A percentile compares a stretch with the other conserved stretches of the same genome.
phyloP scores from a whole-genome alignment of 495 filamentous ascomycete genomes.

The Xylaria curta region DNA sequence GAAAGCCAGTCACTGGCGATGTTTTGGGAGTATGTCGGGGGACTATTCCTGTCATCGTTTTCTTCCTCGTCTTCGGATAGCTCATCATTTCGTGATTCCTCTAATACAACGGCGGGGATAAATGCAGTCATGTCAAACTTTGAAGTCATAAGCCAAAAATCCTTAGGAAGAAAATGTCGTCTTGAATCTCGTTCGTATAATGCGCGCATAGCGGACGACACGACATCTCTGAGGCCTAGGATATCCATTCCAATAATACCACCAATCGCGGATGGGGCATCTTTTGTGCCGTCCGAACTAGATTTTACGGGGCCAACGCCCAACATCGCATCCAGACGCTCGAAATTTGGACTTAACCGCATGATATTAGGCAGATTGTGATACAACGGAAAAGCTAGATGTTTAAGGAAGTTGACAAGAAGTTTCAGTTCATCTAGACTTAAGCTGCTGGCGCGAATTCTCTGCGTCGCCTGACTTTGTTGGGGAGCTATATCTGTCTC shows the following conservation, averaged over 20 bases:
- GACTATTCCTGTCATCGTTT: conserved; percentile 30
- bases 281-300: conserved; percentile 23
- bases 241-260: conserved; percentile 75
- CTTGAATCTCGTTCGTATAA: conserved; percentile 95
- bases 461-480: conserved; percentile 47
- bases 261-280: conserved; percentile 32
- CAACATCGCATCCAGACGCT: conserved; percentile 30
- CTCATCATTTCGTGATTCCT: conserved; percentile 74
- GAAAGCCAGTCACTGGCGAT: conserved; percentile 39
- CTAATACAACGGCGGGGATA: conserved; percentile 81
- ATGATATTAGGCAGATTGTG: conserved; percentile 74
- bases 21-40: conserved; percentile 32
- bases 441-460: conserved; percentile 70
- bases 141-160: conserved; percentile 94
- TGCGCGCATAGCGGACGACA: conserved; percentile 83
- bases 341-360: conserved; percentile 24
- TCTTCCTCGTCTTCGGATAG: conserved; percentile 38
- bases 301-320: conserved; percentile 30
- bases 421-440: conserved; percentile 72
- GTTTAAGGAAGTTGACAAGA: conserved; percentile 86
- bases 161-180: conserved; percentile 76
- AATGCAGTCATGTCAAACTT: conserved; percentile 93
- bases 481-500: conserved; percentile 42
- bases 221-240: conserved; percentile 77
- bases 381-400: conserved; percentile 89